These are phyloP conservation scores for Osmozyma mogii DNA, from an alignment of 805 yeast species.

Conservation along the genomic window DNA sequence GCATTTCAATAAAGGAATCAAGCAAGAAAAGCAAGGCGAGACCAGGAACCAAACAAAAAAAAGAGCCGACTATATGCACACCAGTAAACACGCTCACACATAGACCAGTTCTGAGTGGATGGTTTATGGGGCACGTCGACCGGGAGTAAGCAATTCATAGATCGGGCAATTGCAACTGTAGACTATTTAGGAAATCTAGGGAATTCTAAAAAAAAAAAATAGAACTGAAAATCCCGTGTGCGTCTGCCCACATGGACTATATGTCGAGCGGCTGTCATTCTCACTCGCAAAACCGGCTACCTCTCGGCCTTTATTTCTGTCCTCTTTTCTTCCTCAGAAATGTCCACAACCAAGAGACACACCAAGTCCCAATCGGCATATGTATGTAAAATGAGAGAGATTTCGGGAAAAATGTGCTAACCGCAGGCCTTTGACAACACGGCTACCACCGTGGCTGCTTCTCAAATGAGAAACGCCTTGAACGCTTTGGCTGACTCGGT, in stretches of 20 bases:
- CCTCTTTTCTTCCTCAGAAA: slow-evolving; percentile 1
- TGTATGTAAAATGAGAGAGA: slow-evolving; percentile 37
- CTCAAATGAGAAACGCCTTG: slow-evolving; percentile 95
- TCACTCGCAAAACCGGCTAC: neutral
- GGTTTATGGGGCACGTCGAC: too few relatives aligned
- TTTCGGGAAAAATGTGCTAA: slow-evolving; percentile 17
- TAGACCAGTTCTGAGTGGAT: too few relatives aligned
- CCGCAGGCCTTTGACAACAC: slow-evolving; percentile 84
- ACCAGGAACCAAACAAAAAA: too few relatives aligned
- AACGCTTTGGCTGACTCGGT: slow-evolving; percentile 85
- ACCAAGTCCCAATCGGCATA: slow-evolving; percentile 64
- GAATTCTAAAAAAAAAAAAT: too few relatives aligned
- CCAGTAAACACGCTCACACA: too few relatives aligned
- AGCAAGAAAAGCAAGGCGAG: too few relatives aligned
- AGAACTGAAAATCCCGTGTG: too few relatives aligned
- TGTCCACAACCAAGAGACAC: slow-evolving; percentile 50
- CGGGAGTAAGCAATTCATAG: too few relatives aligned
- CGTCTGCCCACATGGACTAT: slow-evolving; percentile 1
- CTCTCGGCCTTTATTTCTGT: neutral
- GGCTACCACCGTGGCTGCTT: slow-evolving; percentile 90
- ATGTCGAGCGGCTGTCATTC: neutral
- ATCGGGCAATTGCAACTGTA: too few relatives aligned
- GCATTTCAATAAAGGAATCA: too few relatives aligned
- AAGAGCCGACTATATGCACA: too few relatives aligned
- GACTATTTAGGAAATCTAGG: too few relatives aligned